phyloP scores from a whole-genome alignment of 2,329 filamentous ascomycete genomes.

The Macroventuria anomochaeta region DNA sequence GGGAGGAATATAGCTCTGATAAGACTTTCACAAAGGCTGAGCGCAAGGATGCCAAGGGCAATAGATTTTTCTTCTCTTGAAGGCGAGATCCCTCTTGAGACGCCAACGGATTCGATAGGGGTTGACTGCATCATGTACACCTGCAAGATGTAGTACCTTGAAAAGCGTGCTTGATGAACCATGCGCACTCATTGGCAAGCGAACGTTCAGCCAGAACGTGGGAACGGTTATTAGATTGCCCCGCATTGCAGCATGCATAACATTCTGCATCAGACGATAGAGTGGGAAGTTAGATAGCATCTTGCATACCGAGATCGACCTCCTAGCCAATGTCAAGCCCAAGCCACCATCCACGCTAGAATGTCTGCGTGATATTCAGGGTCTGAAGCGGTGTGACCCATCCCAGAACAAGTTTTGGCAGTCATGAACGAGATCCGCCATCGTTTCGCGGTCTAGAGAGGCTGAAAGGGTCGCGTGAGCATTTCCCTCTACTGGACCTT shows the following conservation, averaged over 20 bases:
- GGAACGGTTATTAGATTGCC: neutral
- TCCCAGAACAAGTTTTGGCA: conserved; percentile 8
- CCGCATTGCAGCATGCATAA: conserved; percentile 5
- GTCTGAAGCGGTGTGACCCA: conserved; percentile 36
- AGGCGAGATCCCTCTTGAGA: neutral
- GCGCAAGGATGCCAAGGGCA: conserved; percentile 84
- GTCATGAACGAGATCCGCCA: neutral
- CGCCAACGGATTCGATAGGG: neutral
- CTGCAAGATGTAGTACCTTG: neutral
- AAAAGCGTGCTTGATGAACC: neutral
- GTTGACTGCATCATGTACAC: neutral
- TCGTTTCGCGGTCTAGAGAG: neutral
- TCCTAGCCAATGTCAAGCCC: conserved; percentile 17
- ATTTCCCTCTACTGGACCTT: conserved; percentile 20
- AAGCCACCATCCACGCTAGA: conserved; percentile 18
- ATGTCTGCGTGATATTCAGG: conserved; percentile 22
- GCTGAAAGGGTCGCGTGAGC: conserved; percentile 34
- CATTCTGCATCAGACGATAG: neutral
- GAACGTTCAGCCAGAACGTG: neutral
- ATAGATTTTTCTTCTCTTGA: conserved; percentile 77
- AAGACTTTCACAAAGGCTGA: conserved; percentile 81
- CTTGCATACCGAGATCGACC: neutral
- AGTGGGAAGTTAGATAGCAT: neutral
- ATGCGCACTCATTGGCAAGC: neutral
- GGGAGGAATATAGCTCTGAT: conserved; percentile 92